Conservation (phyloP, 2,329 filamentous ascomycete genomes). For the Paecilomyces sp. region DNA sequence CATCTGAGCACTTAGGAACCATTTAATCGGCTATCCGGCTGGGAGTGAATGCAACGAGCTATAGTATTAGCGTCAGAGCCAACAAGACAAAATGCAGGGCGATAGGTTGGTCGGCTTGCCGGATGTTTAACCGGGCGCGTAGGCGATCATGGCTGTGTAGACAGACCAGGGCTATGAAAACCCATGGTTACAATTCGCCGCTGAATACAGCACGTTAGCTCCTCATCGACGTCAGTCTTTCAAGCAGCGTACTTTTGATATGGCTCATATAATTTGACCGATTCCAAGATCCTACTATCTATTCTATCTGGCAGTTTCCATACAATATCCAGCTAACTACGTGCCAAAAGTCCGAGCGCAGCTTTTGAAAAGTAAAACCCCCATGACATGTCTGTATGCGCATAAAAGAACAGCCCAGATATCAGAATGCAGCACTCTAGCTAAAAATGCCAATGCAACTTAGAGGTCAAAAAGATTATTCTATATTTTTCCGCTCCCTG, state of each 20-base stretch:
- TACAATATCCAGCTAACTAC: no score
- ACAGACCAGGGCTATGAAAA: not conserved
- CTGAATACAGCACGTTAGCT: not conserved
- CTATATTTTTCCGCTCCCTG: no score
- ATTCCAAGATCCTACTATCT: no score
- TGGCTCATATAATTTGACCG: not conserved
- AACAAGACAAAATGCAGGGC: not conserved
- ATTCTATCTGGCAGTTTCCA: no score
- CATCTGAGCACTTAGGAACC: not conserved
- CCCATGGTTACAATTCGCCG: not conserved
- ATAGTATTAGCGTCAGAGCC: not conserved
- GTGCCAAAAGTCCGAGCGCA: no score
- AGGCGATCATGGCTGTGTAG: not conserved
- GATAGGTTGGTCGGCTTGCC: not conserved
- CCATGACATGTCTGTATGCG: no score
- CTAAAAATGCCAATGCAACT: no score
- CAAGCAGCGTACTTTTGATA: not conserved
- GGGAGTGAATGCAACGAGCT: not conserved
- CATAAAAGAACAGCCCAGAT: no score
- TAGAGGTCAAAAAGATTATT: no score
- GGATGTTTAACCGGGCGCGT: not conserved
- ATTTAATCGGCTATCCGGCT: no score
- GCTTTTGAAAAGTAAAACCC: no score
- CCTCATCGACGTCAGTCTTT: not conserved
- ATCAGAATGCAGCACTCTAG: no score